Base-by-base conservation (phyloP, 768 basidiomycete species). In the Russula sp. region DNA sequence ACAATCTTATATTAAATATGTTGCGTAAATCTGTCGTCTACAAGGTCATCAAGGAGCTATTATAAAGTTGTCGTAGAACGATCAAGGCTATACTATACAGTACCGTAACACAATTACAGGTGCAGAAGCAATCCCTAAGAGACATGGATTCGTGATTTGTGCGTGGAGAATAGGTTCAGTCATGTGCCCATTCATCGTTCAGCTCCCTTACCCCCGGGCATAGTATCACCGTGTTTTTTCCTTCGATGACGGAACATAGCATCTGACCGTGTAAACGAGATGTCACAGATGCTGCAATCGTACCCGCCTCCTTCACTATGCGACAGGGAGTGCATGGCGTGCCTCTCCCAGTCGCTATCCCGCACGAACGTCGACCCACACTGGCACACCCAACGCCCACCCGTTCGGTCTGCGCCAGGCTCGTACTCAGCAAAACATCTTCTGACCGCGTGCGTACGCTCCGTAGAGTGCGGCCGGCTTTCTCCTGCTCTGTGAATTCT, bases 271-370 rank as follows among this genome's bases (percentile, higher is more conserved):
- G 64, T 61, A 28, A 65, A 61, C 20, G 64, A 65, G 30, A 65
- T 61, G 42, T 61, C 64, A 20, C 64, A 65, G 28, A 65, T 50
- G 32, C 9, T 61, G 40, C 64, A 65, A 55, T 61, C 59, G 49
- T 57, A 65, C 1, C 60, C 60, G 6, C 64, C 64, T 40, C 60
- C 55, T 14, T 42, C 54, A 32, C 64, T 59, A 5, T 65, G 64
- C 16, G 59, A 56, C 38, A 61, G 34, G 5, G 64, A 61, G 28
- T 61, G 59, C 59, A 65, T 26, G 11, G 64, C 64, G 22, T 65
- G 64, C 44, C 64, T 61, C 40, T 61, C 60, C 64, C 64, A 65
- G 24, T 65, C 64, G 49, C 64, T 65, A 26, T 65, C 64, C 5
- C 64, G 59, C 50, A 57, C 60, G 34, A 65, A 65, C 20, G 55